Conservation (phyloP, 768 basidiomycete genomes). For the Boletus eberwhitei region DNA sequence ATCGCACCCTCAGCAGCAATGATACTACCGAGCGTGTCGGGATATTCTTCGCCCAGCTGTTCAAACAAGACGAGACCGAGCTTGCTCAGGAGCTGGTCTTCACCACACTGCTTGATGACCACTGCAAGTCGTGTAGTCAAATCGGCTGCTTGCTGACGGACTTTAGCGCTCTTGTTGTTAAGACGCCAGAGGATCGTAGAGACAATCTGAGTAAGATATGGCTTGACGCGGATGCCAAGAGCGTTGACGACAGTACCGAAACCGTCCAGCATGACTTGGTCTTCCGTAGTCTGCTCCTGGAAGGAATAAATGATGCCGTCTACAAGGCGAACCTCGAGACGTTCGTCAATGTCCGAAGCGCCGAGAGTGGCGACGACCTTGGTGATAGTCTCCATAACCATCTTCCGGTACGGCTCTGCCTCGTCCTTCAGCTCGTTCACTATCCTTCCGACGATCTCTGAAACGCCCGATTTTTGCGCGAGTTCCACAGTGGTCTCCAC, state of each 20-base stretch:
- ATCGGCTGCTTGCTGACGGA: constrained; percentile 99
- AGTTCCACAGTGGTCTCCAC: constrained; percentile 99
- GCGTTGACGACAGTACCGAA: constrained; percentile 98
- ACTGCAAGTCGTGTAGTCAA: constrained; percentile 92
- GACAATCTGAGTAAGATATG: constrained; percentile 97
- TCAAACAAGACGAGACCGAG: constrained; percentile 96
- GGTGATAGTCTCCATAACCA: constrained; percentile 99
- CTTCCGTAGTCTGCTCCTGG: constrained; percentile 99
- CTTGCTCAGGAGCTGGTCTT: constrained; percentile 93
- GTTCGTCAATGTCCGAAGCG: constrained; percentile 96
- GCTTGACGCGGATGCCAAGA: constrained; percentile 94
- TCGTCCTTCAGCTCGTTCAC: constrained; percentile 60
- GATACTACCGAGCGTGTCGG: constrained; percentile 97
- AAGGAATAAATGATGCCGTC: constrained; percentile 99
- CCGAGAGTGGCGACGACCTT: constrained; percentile 92
- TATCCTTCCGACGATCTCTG: constrained; percentile 88
- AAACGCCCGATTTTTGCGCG: constrained; percentile 94
- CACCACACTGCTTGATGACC: constrained; percentile 98
- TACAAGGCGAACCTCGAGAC: constrained; percentile 89
- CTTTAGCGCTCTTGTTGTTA: constrained; percentile 99
- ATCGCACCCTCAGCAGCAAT: constrained; percentile 99
- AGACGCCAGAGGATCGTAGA: constrained; percentile 98
- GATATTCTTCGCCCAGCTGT: constrained; percentile 98
- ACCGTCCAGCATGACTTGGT: constrained; percentile 98
- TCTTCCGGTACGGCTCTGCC: constrained; percentile 87